phyloP scores from a whole-genome alignment of 768 basidiomycete species.

The Phylloporus arenicola region DNA sequence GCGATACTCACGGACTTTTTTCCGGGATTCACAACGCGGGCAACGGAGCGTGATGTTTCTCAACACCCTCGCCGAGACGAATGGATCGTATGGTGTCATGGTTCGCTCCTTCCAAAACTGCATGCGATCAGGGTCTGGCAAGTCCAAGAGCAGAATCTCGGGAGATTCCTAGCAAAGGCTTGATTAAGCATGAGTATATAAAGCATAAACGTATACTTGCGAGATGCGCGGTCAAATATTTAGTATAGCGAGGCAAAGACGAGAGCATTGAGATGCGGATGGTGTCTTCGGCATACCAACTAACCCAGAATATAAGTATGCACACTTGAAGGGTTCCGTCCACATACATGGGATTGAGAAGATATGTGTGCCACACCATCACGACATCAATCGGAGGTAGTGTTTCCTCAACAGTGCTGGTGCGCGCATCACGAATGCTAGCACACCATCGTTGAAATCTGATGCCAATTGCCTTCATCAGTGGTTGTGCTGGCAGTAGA shows the following conservation, averaged over 20 bases:
- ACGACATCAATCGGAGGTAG: slow-evolving; percentile 37
- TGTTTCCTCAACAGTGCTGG: background rate
- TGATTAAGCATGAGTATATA: background rate
- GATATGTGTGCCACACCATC: slow-evolving; percentile 39
- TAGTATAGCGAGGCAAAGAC: slow-evolving; percentile 7
- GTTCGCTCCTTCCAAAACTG: slow-evolving; percentile 1
- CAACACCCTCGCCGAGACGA: slow-evolving; percentile 23
- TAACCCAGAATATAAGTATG: background rate
- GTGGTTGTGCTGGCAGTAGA: background rate
- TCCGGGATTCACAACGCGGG: slow-evolving; percentile 21
- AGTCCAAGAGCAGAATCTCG: background rate
- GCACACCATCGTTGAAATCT: slow-evolving; percentile 36
- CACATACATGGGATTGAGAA: slow-evolving; percentile 33
- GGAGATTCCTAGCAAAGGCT: slow-evolving; percentile 1
- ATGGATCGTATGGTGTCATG: slow-evolving; percentile 11
- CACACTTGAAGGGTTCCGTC: background rate
- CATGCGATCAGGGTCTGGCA: background rate
- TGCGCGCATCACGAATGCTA: background rate
- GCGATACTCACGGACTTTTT: slow-evolving; percentile 19
- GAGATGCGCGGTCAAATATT: slow-evolving; percentile 8
- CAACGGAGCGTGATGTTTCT: slow-evolving; percentile 21
- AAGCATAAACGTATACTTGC: slow-evolving; percentile 1
- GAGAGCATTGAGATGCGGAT: slow-evolving; percentile 1
- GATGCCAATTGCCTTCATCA: background rate
- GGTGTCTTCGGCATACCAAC: slow-evolving; percentile 26